Conservation (phyloP, 2,329 filamentous ascomycete genomes). For the Neoarthrinium moseri region DNA sequence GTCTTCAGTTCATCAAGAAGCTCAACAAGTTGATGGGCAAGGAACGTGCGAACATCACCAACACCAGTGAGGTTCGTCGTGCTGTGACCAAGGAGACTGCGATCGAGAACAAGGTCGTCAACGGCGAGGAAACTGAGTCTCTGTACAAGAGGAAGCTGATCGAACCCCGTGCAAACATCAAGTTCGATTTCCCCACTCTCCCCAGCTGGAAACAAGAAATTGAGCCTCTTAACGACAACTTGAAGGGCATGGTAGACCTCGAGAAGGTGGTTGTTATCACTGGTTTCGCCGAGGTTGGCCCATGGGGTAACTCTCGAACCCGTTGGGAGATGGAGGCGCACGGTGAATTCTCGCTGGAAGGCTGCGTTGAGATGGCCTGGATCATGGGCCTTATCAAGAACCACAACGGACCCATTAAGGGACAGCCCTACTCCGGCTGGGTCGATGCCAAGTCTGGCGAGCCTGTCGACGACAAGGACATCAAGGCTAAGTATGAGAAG, state of each 20-base stretch:
- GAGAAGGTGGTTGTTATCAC: conserved; percentile 98
- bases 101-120: conserved; percentile 95
- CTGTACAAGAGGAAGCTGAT: conserved; percentile 94
- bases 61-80: conserved; percentile 89
- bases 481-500: conserved; percentile 98
- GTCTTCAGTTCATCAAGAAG: conserved; percentile 94
- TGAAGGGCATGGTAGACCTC: conserved; percentile 98
- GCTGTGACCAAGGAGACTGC: conserved; percentile 95
- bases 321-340: conserved; percentile 99
- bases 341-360: conserved; percentile 94
- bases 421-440: conserved; percentile 94
- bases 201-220: conserved; percentile 92
- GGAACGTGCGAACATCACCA: conserved; percentile 90
- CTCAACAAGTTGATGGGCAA: conserved; percentile 92
- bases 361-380: conserved; percentile 99
- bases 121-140: conserved; percentile 87
- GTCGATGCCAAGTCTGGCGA: conserved; percentile 93
- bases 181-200: conserved; percentile 89
- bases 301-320: conserved; percentile 97
- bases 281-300: conserved; percentile 92
- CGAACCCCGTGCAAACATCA: conserved; percentile 94
- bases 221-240: conserved; percentile 79
- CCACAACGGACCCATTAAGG: conserved; percentile 94
- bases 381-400: conserved; percentile 99
- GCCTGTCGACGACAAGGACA: conserved; percentile 95